These are phyloP conservation scores for Lathyrus oleraceus DNA, from an alignment of 306 rosid species.

Conservation along the genomic window DNA sequence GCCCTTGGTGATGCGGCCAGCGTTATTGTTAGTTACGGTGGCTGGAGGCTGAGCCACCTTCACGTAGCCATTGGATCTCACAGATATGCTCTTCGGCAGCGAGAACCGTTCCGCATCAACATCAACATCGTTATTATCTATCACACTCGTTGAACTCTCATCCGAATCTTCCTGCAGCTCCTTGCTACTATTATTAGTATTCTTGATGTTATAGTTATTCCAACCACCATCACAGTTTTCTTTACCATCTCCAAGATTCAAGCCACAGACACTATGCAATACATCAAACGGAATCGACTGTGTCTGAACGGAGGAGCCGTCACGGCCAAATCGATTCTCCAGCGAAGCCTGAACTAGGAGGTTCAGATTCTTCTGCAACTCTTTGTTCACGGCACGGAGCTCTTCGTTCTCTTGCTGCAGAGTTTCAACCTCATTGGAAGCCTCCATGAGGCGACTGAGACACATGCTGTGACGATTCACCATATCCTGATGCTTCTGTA, in stretches of 20 bases:
- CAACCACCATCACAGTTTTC: slow-evolving; percentile 49
- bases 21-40: slow-evolving; percentile 32
- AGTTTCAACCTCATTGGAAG: slow-evolving; percentile 63
- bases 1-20: slow-evolving; percentile 44
- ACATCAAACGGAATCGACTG: slow-evolving; percentile 43
- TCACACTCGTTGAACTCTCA: slow-evolving; percentile 67
- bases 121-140: slow-evolving; percentile 49
- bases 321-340: slow-evolving; percentile 38
- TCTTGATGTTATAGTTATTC: slow-evolving; percentile 36
- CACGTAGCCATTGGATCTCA: slow-evolving; percentile 81
- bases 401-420: slow-evolving; percentile 70
- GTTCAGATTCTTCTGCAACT: slow-evolving; percentile 69
- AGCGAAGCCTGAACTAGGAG: slow-evolving; percentile 62
- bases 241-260: slow-evolving; percentile 44
- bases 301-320: slow-evolving; percentile 39
- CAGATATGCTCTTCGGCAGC: slow-evolving; percentile 93
- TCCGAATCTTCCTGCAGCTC: slow-evolving; percentile 45
- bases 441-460: slow-evolving; percentile 66
- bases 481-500: slow-evolving; percentile 88
- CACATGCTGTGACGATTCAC: slow-evolving; percentile 82
- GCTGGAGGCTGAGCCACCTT: slow-evolving; percentile 50
- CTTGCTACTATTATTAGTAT: slow-evolving; percentile 14
- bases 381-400: slow-evolving; percentile 63
- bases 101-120: slow-evolving; percentile 55
- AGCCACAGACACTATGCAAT: slow-evolving; percentile 40